Percentiles rank a stretch among this genome's conserved stretches.
phyloP scores from a whole-genome alignment of 139 green algal species.

The Mychonastes homosphaera region DNA sequence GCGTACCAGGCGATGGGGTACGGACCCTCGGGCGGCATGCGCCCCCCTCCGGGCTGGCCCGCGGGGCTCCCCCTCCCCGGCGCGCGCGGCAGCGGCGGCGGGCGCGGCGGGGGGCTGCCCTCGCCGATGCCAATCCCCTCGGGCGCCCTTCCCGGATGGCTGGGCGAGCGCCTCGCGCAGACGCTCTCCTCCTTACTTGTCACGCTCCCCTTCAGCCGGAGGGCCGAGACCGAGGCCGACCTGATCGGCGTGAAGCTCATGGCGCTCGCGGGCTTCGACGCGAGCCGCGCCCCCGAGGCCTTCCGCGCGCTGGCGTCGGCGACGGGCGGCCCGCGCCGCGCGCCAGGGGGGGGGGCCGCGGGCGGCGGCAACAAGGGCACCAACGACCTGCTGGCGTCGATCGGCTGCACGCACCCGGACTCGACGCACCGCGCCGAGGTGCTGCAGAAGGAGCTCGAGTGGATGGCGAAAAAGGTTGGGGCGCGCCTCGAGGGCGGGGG shows the following conservation, averaged over 20 bases:
- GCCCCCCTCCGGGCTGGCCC: no score
- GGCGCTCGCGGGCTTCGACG: conserved; percentile 33
- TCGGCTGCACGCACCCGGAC: conserved; percentile 32
- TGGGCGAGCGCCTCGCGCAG: neutral
- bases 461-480: conserved; percentile 22
- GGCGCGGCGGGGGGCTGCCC: neutral
- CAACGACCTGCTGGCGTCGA: conserved; percentile 3
- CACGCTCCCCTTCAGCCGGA: conserved; percentile 19
- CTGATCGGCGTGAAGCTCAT: conserved; percentile 48
- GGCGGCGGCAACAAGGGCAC: neutral
- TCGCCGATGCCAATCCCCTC: neutral
- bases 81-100: neutral
- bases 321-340: neutral
- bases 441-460: conserved; percentile 25
- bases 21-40: no score
- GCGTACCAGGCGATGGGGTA: no score
- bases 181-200: neutral
- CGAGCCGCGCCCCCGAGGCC: conserved; percentile 21
- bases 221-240: conserved; percentile 40
- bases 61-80: neutral
- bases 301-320: conserved; percentile 20
- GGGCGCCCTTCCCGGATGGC: neutral
- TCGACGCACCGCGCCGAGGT: conserved; percentile 22
- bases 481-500: no score
- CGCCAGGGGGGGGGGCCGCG: neutral